Conservation (phyloP, 2,329 filamentous ascomycete genomes). For the Rutstroemia sp. region DNA sequence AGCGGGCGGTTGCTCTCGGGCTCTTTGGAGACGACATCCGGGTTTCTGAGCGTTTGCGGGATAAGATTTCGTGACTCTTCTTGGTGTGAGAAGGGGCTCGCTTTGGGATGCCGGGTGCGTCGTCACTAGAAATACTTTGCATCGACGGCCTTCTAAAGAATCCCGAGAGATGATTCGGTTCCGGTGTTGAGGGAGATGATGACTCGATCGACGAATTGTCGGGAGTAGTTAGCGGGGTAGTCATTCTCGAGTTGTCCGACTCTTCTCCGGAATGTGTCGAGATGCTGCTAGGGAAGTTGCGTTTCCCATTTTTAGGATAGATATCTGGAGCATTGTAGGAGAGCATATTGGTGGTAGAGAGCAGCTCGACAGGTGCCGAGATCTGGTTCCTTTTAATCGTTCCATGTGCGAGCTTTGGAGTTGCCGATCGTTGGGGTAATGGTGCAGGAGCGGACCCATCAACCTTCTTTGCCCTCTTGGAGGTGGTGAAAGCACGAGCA, state of each 20-base stretch:
- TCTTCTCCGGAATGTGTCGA: constrained; percentile 52
- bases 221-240: constrained; percentile 38
- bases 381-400: constrained; percentile 54
- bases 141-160: constrained; percentile 45
- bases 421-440: constrained; percentile 22
- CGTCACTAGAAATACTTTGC: constrained; percentile 30
- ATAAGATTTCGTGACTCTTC: constrained; percentile 70
- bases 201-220: constrained; percentile 36
- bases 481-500: constrained; percentile 64
- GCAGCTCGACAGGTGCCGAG: constrained; percentile 75
- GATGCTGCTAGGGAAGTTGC: constrained; percentile 9
- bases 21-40: constrained; percentile 52
- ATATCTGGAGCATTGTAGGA: constrained; percentile 92
- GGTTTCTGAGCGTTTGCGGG: constrained; percentile 58
- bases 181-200: constrained; percentile 36
- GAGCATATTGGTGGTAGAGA: constrained; percentile 94
- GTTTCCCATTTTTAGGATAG: constrained; percentile 26
- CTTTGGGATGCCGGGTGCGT: constrained; percentile 59
- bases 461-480: constrained; percentile 47
- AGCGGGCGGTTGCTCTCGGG: constrained; percentile 44
- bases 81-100: constrained; percentile 85
- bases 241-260: constrained; percentile 52
- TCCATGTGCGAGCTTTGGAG: constrained; percentile 23
- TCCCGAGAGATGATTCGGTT: constrained; percentile 59
- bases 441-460: constrained; percentile 13